Evolutionary conservation across 768 basidiomycete species (phyloP).

Genomic region (Kwoniella botswanensis): DNA sequence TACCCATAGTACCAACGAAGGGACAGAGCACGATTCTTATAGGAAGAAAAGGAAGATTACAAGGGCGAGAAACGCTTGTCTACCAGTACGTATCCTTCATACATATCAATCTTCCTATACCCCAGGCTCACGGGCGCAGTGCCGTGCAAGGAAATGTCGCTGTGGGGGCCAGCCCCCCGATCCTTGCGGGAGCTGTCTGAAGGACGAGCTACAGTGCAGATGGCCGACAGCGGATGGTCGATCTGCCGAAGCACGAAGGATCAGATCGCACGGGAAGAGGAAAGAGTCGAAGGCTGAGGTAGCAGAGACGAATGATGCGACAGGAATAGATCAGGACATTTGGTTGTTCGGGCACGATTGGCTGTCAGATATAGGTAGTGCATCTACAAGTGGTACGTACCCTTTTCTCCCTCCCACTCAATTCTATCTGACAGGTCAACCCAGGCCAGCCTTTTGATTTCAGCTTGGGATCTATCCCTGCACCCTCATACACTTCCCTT

Average conservation of each 20-base stretch:
- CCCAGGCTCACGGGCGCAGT: slow-evolving; percentile 11
- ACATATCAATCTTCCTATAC: not conserved
- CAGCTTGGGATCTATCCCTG: no score
- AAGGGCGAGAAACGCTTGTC: slow-evolving; percentile 28
- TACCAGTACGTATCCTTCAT: slow-evolving; percentile 20
- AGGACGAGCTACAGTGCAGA: slow-evolving; percentile 19
- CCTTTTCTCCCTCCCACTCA: not conserved
- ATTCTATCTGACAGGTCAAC: not conserved
- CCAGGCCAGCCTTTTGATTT: no score
- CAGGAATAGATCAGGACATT: not conserved
- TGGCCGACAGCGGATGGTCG: slow-evolving; percentile 40
- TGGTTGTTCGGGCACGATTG: slow-evolving; percentile 10
- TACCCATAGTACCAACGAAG: not conserved
- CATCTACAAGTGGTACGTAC: not conserved
- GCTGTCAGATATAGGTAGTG: not conserved
- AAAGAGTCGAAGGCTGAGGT: not conserved
- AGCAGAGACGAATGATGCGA: not conserved
- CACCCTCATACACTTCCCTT: no score
- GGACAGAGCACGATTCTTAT: not conserved
- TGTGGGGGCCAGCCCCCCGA: slow-evolving; percentile 32
- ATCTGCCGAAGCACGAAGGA: slow-evolving; percentile 25
- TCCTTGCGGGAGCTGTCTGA: slow-evolving; percentile 34
- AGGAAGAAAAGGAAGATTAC: slow-evolving; percentile 30
- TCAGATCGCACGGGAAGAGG: slow-evolving; percentile 14
- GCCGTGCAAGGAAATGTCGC: slow-evolving; percentile 29